Evolutionary conservation across 1,284 basidiomycete species (phyloP).

Genomic region (Cryptococcus hybrid): DNA sequence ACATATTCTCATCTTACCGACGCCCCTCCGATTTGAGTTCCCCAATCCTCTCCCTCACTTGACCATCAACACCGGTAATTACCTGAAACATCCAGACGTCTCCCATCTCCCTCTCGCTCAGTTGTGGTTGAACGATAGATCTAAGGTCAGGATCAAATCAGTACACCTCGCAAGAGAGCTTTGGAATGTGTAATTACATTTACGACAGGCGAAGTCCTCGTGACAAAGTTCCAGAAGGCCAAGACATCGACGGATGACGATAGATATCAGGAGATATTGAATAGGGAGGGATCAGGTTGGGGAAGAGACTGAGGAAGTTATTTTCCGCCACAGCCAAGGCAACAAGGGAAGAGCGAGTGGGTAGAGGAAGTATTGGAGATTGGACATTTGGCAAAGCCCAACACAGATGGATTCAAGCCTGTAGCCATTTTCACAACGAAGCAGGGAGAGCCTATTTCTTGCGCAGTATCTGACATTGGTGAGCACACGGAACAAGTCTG

Average conservation of each 20-base stretch:
- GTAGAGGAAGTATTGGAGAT: constrained; percentile 46
- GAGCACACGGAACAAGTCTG: constrained; percentile 20
- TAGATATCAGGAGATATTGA: background rate
- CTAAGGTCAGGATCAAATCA: constrained; percentile 53
- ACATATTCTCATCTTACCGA: constrained; percentile 58
- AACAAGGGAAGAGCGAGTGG: constrained; percentile 16
- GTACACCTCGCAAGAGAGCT: constrained; percentile 64
- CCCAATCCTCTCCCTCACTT: constrained; percentile 61
- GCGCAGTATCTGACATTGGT: constrained; percentile 69
- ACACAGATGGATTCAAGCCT: constrained; percentile 59
- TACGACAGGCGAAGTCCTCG: constrained; percentile 63
- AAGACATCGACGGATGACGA: too few relatives aligned
- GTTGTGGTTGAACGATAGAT: constrained; percentile 43
- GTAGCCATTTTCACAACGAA: constrained; percentile 59
- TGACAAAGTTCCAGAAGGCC: constrained; percentile 55
- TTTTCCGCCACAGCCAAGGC: constrained; percentile 14
- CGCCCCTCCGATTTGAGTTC: constrained; percentile 57
- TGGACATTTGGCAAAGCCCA: constrained; percentile 50
- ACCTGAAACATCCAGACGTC: constrained; percentile 50
- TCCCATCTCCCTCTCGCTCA: constrained; percentile 42
- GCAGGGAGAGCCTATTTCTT: constrained; percentile 57
- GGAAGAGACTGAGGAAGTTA: constrained; percentile 33
- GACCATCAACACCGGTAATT: constrained; percentile 59
- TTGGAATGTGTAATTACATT: constrained; percentile 66
- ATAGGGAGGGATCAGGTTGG: constrained; percentile 25